These are phyloP conservation scores for Linum tenue DNA, from an alignment of 345 rosid species.

Conservation along the genomic window DNA sequence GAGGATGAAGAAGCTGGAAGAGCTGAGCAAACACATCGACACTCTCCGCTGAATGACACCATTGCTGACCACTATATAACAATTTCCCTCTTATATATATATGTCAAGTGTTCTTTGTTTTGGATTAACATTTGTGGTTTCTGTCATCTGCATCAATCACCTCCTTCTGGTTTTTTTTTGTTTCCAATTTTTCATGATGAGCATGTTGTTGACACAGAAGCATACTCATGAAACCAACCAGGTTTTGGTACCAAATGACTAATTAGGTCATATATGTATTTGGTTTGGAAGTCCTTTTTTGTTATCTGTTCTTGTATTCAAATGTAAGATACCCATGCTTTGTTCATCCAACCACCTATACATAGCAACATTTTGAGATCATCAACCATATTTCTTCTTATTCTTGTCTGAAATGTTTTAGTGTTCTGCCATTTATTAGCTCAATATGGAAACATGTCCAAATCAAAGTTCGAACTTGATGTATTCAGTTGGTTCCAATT, in stretches of 20 bases:
- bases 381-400: too few species aligned
- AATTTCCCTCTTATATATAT: neutral
- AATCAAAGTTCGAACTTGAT: too few species aligned
- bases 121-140: neutral
- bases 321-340: neutral
- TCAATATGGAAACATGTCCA: too few species aligned
- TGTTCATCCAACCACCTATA: neutral
- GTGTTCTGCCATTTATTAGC: too few species aligned
- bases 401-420: too few species aligned
- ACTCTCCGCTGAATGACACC: neutral
- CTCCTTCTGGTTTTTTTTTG: neutral
- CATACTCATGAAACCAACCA: neutral
- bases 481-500: too few species aligned
- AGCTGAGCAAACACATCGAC: slow-evolving; percentile 6
- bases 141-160: neutral
- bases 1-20: slow-evolving; percentile 12
- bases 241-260: neutral
- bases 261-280: neutral
- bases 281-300: neutral
- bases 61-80: neutral
- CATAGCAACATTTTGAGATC: too few species aligned
- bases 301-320: neutral
- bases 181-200: neutral
- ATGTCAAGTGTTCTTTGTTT: neutral
- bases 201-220: neutral